Evolutionary conservation across 306 rosid species (phyloP).

Genomic region (Prosopis cineraria): DNA sequence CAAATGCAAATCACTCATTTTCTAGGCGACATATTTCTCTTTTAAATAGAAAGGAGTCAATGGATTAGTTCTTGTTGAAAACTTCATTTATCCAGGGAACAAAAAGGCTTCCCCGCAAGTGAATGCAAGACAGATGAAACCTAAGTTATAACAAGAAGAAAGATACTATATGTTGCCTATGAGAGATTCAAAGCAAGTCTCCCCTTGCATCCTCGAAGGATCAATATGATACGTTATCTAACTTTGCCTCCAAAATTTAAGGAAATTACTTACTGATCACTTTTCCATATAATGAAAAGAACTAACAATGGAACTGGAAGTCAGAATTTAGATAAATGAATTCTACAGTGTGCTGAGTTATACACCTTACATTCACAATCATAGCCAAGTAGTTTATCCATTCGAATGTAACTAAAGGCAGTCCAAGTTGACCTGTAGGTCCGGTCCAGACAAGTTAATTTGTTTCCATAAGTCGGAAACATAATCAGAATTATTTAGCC

Average conservation of each 20-base stretch:
- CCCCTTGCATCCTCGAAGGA: conserved; percentile 11
- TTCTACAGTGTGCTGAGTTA: background rate
- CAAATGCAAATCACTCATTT: conserved; percentile 42
- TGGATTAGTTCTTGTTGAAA: conserved; percentile 38
- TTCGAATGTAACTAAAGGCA: background rate
- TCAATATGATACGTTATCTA: background rate
- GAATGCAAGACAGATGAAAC: conserved; percentile 17
- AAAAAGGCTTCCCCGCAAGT: conserved; percentile 34
- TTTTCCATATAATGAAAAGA: background rate
- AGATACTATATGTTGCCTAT: conserved; percentile 29
- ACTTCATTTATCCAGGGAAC: conserved; percentile 27
- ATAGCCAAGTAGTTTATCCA: background rate
- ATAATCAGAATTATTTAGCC: background rate
- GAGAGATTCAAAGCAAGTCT: conserved; percentile 6
- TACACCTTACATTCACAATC: background rate
- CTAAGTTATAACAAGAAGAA: conserved; percentile 39
- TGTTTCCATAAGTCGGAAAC: background rate
- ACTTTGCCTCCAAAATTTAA: conserved; percentile 13
- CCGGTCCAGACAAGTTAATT: background rate
- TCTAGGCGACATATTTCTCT: conserved; percentile 13
- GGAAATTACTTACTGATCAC: background rate
- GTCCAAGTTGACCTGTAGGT: background rate
- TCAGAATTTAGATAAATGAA: background rate
- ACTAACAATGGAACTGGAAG: background rate
- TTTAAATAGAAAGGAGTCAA: conserved; percentile 27